phyloP scores from a whole-genome alignment of 495 filamentous ascomycete species.

The Umbilicaria muhlenbergii region DNA sequence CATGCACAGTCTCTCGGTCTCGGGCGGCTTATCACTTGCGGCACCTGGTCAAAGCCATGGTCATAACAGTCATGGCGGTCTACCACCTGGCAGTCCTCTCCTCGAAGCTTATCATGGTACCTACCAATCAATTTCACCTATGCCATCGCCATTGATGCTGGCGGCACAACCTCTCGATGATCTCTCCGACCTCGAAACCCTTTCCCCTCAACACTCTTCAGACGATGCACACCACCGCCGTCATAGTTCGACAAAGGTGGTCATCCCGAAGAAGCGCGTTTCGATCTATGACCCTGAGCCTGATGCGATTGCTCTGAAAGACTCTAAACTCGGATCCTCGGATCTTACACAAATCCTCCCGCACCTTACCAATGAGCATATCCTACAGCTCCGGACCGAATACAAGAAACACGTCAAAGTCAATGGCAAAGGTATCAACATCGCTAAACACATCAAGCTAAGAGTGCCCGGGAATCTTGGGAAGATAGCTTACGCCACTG shows the following conservation, averaged over 20 bases:
- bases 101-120: constrained; percentile 89
- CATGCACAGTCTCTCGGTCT: constrained; percentile 33
- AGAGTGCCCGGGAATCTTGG: constrained; percentile 66
- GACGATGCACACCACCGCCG: constrained; percentile 7
- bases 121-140: constrained; percentile 88
- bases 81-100: constrained; percentile 62
- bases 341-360: constrained; percentile 74
- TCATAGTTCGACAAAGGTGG: constrained; percentile 5
- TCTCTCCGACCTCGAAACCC: constrained; percentile 32
- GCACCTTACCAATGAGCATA: constrained; percentile 65
- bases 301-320: constrained; percentile 66
- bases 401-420: constrained; percentile 83
- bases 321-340: constrained; percentile 47
- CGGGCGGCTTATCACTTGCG: constrained; percentile 7
- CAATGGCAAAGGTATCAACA: constrained; percentile 72
- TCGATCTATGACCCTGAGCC: constrained; percentile 60
- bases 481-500: constrained; percentile 80
- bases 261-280: constrained; percentile 27
- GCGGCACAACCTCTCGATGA: constrained; percentile 29
- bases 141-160: constrained; percentile 60
- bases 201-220: constrained; percentile 14
- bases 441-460: constrained; percentile 86
- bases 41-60: constrained; percentile 14
- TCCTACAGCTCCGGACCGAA: constrained; percentile 66
- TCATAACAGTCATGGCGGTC: constrained; percentile 14